Percentiles rank a stretch among this genome's conserved stretches.
These are phyloP conservation scores for Pistacia atlantica DNA, from an alignment of 345 rosid genomes.

Conservation along the genomic window DNA sequence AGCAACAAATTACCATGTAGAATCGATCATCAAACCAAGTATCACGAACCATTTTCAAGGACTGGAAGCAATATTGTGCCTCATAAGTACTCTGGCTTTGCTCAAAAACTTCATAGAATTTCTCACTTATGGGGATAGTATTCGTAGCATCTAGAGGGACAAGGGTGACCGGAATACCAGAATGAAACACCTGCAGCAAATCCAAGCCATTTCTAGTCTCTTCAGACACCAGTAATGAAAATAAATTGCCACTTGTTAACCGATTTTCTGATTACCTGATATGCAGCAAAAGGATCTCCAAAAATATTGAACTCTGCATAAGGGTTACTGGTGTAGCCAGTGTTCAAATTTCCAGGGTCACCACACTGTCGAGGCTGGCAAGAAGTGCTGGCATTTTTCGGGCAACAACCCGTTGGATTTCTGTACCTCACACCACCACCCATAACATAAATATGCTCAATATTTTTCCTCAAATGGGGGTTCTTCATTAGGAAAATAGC, in stretches of 20 bases:
- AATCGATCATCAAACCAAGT: slow-evolving; percentile 67
- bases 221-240: not conserved
- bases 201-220: not conserved
- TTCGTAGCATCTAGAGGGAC: slow-evolving; percentile 94
- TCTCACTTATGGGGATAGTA: slow-evolving; percentile 60
- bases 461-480: slow-evolving; percentile 70
- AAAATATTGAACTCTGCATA: slow-evolving; percentile 89
- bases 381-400: slow-evolving; percentile 39
- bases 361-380: slow-evolving; percentile 69
- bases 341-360: slow-evolving; percentile 67
- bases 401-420: slow-evolving; percentile 76
- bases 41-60: slow-evolving; percentile 74
- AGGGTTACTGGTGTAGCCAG: slow-evolving; percentile 74
- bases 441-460: slow-evolving; percentile 79
- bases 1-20: slow-evolving; percentile 43
- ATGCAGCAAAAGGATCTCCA: slow-evolving; percentile 87
- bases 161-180: slow-evolving; percentile 80
- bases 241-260: not conserved
- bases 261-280: slow-evolving; percentile 49
- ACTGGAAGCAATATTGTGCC: slow-evolving; percentile 74
- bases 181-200: slow-evolving; percentile 69
- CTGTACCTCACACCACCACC: slow-evolving; percentile 80
- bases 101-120: slow-evolving; percentile 68
- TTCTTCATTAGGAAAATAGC: slow-evolving; percentile 78
- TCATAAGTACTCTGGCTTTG: slow-evolving; percentile 61